Evolutionary conservation across 2,329 filamentous ascomycete species (phyloP), one percentile per base, ranked within the genome.

Genomic region (Sporothrix humicola): DNA sequence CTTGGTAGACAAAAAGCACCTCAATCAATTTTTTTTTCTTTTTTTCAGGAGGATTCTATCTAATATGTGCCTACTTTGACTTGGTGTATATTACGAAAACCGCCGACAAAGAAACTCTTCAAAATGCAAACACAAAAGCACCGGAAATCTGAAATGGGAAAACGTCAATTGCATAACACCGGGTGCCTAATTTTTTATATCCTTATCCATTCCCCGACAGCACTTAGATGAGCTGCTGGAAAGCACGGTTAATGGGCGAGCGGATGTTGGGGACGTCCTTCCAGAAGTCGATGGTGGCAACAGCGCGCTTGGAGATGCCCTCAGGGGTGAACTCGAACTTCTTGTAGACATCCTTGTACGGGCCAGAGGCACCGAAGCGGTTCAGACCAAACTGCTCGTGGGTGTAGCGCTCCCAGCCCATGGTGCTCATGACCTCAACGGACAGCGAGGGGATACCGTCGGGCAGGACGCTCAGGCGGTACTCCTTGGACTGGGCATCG

Each of bases 361-460:
- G 92, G 80, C 95, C 96, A 73, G 93, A 97, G 78, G 95, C 95
- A 90, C 96, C 96, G 85, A 99, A 99, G 83, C 96, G 91, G 92
- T 99, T 99, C 78, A 99, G 91, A 83, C 96, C 96, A 81, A 99
- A 99, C 87, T 99, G 96, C 90, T 99, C 96, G 86, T 99, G 95
- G 74, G 94, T 93, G 87, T 98, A 99, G 84, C 95, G 93, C 90
- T 98, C 95, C 96, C 96, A 99, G 79, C 96, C 96, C 85, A 98
- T 91, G 78, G 96, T 99, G 84, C 89, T 92, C 93, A 97, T 97
- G 83, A 94, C 95, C 88, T 99, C 96, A 78, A 99, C 93, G 73
- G 93, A 97, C 84, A 99, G 84, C 76, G 94, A 90, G 78, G 96
- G 95, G 82, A 98, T 95, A 78, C 95, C 95, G 82, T 98, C 94